These are phyloP conservation scores for Westerdykella sp. DNA, from an alignment of 2,329 filamentous ascomycete species.

Conservation along the genomic window DNA sequence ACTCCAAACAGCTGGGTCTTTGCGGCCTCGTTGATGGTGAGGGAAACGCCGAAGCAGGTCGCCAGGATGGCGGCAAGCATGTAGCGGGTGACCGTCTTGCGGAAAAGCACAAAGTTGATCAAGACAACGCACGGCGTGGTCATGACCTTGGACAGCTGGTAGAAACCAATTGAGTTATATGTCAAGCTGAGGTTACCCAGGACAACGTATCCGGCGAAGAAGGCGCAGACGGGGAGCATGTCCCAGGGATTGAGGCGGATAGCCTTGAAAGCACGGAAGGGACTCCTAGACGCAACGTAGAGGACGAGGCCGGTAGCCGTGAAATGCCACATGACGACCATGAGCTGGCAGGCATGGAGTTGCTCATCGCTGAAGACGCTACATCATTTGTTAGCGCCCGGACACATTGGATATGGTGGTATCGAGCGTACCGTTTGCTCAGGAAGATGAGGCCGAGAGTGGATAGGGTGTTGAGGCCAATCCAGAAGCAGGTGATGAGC, in stretches of 20 bases:
- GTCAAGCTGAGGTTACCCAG: constrained; percentile 43
- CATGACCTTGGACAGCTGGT: constrained; percentile 46
- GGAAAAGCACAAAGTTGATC: constrained; percentile 42
- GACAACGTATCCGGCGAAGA: constrained; percentile 44
- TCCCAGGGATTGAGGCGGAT: constrained; percentile 40
- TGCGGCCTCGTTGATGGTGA: constrained; percentile 40
- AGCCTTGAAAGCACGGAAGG: constrained; percentile 43
- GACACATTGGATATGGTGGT: neutral
- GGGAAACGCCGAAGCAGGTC: constrained; percentile 41
- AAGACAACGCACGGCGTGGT: constrained; percentile 44
- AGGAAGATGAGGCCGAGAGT: constrained; percentile 42
- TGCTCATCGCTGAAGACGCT: constrained; percentile 43
- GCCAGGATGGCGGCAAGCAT: constrained; percentile 39
- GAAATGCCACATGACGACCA: constrained; percentile 46
- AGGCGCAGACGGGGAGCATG: constrained; percentile 43
- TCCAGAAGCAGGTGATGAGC: constrained; percentile 37
- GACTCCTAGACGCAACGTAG: constrained; percentile 37
- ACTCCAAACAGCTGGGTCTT: constrained; percentile 39
- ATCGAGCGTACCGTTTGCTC: constrained; percentile 39
- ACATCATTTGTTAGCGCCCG: constrained; percentile 15
- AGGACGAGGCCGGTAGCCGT: constrained; percentile 41
- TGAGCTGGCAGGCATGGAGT: constrained; percentile 41
- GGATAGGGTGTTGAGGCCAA: constrained; percentile 40
- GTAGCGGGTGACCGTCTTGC: constrained; percentile 37
- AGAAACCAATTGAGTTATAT: constrained; percentile 45